Evolutionary conservation across 2,329 filamentous ascomycete species (phyloP).

Genomic region (Arachnomyces sp.): DNA sequence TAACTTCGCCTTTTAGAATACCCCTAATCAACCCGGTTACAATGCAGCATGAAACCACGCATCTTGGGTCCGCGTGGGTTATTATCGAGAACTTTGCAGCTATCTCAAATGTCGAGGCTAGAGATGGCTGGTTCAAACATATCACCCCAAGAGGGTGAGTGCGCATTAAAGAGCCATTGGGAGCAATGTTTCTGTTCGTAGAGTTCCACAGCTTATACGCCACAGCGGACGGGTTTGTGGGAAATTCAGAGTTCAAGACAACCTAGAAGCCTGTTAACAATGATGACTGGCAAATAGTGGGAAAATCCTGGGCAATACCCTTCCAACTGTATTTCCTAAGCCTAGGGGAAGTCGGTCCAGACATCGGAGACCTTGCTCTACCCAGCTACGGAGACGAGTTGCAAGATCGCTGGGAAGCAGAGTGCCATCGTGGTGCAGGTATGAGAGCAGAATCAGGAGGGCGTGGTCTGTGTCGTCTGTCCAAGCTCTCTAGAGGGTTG

Average conservation of each 20-base stretch:
- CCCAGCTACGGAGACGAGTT: constrained; percentile 40
- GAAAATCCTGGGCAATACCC: constrained; percentile 21
- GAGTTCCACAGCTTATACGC: constrained; percentile 38
- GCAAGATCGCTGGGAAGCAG: constrained; percentile 38
- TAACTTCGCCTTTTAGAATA: constrained; percentile 39
- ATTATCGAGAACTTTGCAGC: constrained; percentile 37
- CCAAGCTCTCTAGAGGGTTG: constrained; percentile 33
- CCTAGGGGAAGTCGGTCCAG: constrained; percentile 43
- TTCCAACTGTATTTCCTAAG: constrained; percentile 40
- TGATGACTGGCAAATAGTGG: neutral
- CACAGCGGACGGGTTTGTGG: constrained; percentile 31
- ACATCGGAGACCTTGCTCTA: constrained; percentile 38
- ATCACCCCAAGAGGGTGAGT: constrained; percentile 46
- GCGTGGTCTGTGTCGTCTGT: constrained; percentile 51
- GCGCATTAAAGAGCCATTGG: constrained; percentile 48
- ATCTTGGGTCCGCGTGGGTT: constrained; percentile 46
- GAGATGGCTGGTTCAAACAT: constrained; percentile 29
- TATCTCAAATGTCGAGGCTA: constrained; percentile 38
- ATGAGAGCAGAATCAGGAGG: constrained; percentile 42
- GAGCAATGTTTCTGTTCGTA: constrained; percentile 33
- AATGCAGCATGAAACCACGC: constrained; percentile 43
- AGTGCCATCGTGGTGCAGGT: constrained; percentile 36
- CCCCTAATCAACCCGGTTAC: constrained; percentile 41
- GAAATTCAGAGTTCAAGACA: constrained; percentile 32
- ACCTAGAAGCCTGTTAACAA: constrained; percentile 7